Evolutionary conservation across 1,139 yeast genomes (phyloP), one percentile per base, ranked within the genome.

Genomic region (Eremothecium gossypii): DNA sequence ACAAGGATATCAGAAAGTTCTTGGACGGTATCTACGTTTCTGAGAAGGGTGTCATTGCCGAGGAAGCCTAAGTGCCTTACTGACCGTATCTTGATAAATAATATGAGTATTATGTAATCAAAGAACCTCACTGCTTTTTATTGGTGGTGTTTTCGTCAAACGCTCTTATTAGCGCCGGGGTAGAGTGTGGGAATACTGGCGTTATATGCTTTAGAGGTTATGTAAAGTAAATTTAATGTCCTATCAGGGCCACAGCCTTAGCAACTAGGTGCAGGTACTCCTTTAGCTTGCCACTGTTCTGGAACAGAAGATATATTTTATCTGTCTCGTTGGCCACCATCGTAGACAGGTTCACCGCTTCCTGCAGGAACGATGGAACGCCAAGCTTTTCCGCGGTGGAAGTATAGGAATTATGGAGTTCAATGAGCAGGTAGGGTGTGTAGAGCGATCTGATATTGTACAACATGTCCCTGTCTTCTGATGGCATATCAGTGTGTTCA

Each of bases 1-100:
- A 91, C 94, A 93, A 93, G 89, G 99, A 93, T 91, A 91, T 93
- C 89, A 87, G 98, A 77, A 91, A 91, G 83, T 91, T 83, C 77
- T 83, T 91, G 80, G 98, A 91, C 74, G 98, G 98, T 87, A 89
- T 91, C 77, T 91, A 91, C 73, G 98, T 91, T 65, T 89, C 97
- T 58, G 94, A 85, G 76, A 84, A 85, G 74, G 96, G 96, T 67
- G 76, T 77, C 68, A 77, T 91, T 68, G 84, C 58, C 46, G 66
- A 66, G 57, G 68, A 63, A 38, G 58, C 58, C 30, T 65, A 63
- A 57, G 31, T 30, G 30, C n/a, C 35, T 29, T 17, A 34, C 10
- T 34, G 37, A 34, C 37, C 20, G 12, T 32, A 10, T n/a, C 12
- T 32, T 32, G 20, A 32, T 32, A 32, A 32, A 32, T 32, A 32